Base-by-base conservation (phyloP, 495 filamentous ascomycete species). In the Paragyromitra xinjiangensis region DNA sequence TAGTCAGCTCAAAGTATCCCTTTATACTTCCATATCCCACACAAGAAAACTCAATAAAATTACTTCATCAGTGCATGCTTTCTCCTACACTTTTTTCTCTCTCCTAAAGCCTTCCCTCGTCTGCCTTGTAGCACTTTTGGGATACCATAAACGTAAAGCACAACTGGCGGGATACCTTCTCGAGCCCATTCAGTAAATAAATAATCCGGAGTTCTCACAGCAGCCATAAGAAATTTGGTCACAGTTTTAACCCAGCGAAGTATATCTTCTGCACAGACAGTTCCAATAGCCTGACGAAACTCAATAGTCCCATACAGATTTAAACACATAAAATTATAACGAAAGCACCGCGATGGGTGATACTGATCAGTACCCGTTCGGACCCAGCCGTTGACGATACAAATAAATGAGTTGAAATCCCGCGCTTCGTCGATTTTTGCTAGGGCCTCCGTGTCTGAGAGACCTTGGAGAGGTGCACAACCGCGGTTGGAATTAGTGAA, bases 261-360 rank as follows among this genome's bases (percentile, higher is more conserved):
- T 2, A 71, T 67, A 3, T 19, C n/a, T 8, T 48, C 42, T 7
- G 9, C 29, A 55, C 45, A 8, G n/a, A 42, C 24, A 9, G 63
- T 53, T 14, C 66, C 78, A 11, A 63, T 71, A 3, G 69, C 69
- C 16, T 80, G 63, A 4, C 75, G 69, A 29, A 80, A 80, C 69
- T 78, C 75, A 16, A 80, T 69, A n/a, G 69, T 70, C 0, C 75
- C 75, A 11, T 73, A 74, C 24, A 56, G 11, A 22, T 56, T 61
- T n/a, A 61, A 39, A 39, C 12, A 39, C 58, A 19, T 37, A 39
- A 14, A 61, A 34, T 22, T 61, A 39, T 61, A 61, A 16, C 58
- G 58, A 37, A 61, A 61, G 58, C 34, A 61, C 58, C 29, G 34
- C 29, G 29, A 61, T 61, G 58, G 26, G 16, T 29, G 58, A 39